Evolutionary conservation across 2,329 filamentous ascomycete species (phyloP), one percentile per base, ranked within the genome.

Genomic region (Coleophoma eucalyptorum): DNA sequence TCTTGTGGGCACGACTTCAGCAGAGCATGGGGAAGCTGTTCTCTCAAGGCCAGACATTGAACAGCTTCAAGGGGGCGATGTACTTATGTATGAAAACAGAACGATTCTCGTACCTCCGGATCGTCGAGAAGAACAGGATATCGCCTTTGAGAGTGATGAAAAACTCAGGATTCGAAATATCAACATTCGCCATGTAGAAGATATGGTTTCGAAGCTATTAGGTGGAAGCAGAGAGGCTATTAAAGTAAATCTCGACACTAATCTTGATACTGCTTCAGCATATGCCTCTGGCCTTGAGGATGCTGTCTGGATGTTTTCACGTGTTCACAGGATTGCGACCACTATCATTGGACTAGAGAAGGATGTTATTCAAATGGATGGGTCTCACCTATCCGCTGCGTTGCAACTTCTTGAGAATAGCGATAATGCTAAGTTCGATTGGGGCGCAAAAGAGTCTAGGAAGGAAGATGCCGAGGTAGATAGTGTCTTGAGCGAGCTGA

Each of bases 1-100:
- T 50, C 77, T 97, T 16, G 70, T 97, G 32, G 94, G 92, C n/a
- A 90, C 89, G 5, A 86, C 87, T 10, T 77, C 84, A 20, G 77
- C 75, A 1, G 75, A 79, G 16, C 74, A 76, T 68, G 12, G 72
- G 69, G 18, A 71, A 68, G 49, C 62, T 68, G 43, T 65, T 58
- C 20, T 73, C 63, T 51, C 64, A 73, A 13, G 66, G 58, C 46
- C 70, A 69, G 46, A 67, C 72, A 55, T 72, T 68, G 43, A 63
- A 60, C 31, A 69, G 60, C 40, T 78, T 73, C 54, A 73, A 69
- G 59, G 68, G 69, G 42, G 42, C 5, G 52, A 69, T 68, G 55
- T 69, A 67, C 66, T 74, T 35, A 71, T 74, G 43, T 67, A 70
- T 16, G 72, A 75, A 32, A 78, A 76, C 41, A 73, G 78, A 48